Conservation (phyloP, 768 basidiomycete genomes). For the Amyloporia xantha region DNA sequence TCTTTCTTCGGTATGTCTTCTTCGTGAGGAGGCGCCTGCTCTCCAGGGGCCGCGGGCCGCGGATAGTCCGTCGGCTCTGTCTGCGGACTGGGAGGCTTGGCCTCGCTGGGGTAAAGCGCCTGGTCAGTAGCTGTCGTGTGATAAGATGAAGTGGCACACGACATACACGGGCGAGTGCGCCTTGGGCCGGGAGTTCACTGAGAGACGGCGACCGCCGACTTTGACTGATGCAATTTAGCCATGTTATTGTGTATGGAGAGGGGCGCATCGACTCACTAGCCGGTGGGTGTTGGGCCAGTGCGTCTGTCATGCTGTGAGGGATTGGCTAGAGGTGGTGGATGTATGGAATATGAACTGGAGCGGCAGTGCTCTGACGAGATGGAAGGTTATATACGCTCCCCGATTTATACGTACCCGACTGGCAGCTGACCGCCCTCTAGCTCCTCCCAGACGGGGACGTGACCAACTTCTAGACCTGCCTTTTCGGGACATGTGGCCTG, state of each 20-base stretch:
- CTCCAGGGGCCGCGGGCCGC: constrained; percentile 16
- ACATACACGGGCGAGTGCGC: constrained; percentile 8
- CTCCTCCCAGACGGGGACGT: constrained; percentile 13
- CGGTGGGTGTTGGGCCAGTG: constrained; percentile 14
- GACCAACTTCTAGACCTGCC: constrained; percentile 11
- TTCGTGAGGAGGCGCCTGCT: constrained; percentile 10
- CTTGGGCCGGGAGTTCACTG: constrained; percentile 12
- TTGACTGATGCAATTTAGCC: constrained; percentile 11
- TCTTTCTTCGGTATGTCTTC: constrained; percentile 16
- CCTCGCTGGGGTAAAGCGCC: constrained; percentile 5
- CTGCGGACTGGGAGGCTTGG: constrained; percentile 1
- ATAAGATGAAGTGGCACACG: neutral
- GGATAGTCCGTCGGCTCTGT: constrained; percentile 16
- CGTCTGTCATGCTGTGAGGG: constrained; percentile 7
- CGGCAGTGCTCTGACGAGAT: neutral
- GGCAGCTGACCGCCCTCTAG: constrained; percentile 6
- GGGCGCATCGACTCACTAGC: constrained; percentile 10
- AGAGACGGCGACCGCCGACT: constrained; percentile 18
- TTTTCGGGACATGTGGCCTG: constrained; percentile 1
- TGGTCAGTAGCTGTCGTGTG: neutral
- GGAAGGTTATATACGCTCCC: neutral
- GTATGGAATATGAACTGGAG: constrained; percentile 4
- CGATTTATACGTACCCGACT: neutral
- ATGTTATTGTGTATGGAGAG: neutral
- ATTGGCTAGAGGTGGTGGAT: neutral